Base-by-base conservation (phyloP, 176 grass and related monocot genomes). In the maize (Zea mays) region DNA sequence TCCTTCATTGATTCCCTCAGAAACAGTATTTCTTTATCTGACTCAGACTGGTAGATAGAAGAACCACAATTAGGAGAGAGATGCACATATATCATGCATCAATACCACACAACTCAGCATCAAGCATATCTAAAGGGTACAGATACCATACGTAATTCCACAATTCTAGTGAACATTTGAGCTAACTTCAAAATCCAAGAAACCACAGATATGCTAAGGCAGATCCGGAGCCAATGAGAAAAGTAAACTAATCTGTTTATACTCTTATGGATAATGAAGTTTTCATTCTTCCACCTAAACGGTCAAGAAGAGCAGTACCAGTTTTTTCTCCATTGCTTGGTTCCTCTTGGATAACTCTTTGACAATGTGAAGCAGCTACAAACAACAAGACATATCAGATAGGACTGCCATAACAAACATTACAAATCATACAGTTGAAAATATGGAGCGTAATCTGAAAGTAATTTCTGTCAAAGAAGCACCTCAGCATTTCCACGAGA, bases 1-100 rank as follows among this genome's bases (percentile, higher is more conserved):
- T 82, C 73, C 59, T 84, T 88, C 36, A 92, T 71, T 51, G 62
- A 59, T 89, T 76, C 76, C 65, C 42, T 88, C 73, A 97, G 73
- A 44, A 67, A 65, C 63, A 88, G 54, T 59, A 88, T 72, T 94
- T 94, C 87, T 88, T 92, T 64, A 61, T 92, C 87, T 69, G 87
- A 90, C 59, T 86, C 87, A 77, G 83, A 36, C 95, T 97, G 67
- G 62, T 84, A 78, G 12, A 39, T 38, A 39, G 21, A 60, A 58
- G 47, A 79, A 83, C 12, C 44, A 83, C 5, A 55, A 69, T 88
- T 65, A 87, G 52, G 56, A 76, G 21, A 17, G 47, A 61, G 13
- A 34, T 65, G 48, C 40, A 40, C 43, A 65, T 7, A 14, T 5
- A 74, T 2, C 19, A 75, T 43, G 20, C 36, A 74, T 43, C 15